Conservation (phyloP, 257 asterid species). For the Schizonepeta tenuifolia region DNA sequence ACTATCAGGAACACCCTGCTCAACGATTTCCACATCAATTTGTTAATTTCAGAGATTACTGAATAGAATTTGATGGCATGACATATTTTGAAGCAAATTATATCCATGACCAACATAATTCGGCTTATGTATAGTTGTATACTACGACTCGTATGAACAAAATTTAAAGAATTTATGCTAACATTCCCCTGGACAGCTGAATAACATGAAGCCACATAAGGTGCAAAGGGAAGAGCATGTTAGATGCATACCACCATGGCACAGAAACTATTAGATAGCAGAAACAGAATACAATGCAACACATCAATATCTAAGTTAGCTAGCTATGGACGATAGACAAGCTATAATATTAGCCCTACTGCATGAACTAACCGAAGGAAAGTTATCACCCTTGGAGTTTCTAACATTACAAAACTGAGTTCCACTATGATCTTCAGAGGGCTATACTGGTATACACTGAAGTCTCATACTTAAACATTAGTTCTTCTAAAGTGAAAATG, state of each 20-base stretch:
- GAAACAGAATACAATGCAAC: not conserved
- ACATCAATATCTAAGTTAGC: not conserved
- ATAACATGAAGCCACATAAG: constrained; percentile 7
- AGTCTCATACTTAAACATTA: not conserved
- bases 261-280: not conserved
- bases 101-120: constrained; percentile 12
- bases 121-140: not conserved
- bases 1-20: constrained; percentile 56
- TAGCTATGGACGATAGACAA: not conserved
- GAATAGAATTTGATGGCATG: constrained; percentile 4
- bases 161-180: not conserved
- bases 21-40: constrained; percentile 34
- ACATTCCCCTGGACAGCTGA: constrained; percentile 18
- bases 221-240: not conserved
- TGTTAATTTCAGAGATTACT: constrained; percentile 25
- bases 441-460: not conserved
- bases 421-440: constrained; percentile 1
- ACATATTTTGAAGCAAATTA: constrained; percentile 13
- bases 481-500: constrained; percentile 6
- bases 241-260: not conserved
- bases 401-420: not conserved
- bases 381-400: not conserved
- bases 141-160: constrained; percentile 9
- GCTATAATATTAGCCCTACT: not conserved
- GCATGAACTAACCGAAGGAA: not conserved